Evolutionary conservation across 1,284 basidiomycete genomes (phyloP), one percentile per base, ranked within the genome.

Genomic region (Megacollybia platyphylla): DNA sequence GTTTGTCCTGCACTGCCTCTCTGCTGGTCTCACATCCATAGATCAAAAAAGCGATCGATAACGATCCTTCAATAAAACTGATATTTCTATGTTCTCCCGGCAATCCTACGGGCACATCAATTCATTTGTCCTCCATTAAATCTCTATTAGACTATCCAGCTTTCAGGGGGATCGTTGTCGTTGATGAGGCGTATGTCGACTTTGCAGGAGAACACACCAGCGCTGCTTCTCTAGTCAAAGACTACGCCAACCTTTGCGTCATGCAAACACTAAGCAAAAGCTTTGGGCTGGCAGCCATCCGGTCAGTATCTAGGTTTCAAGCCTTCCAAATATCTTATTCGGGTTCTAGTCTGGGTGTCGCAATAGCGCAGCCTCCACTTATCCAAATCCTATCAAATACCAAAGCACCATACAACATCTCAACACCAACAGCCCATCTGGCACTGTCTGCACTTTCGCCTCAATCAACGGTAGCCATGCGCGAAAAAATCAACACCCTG

Each of bases 101-200:
- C 2, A 98, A 98, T 58, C 96, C 96, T 0, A 96, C 93, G 0
- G 92, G 93, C 10, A 97, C 93, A 0, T 63, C 86, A 24, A 80
- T 98, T 42, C 73, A 89, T 0, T 72, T 94, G 9, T 55, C 67
- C 11, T 73, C 79, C 4, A 70, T 98, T 42, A 70, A 72, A 1
- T 57, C 71, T n/a, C 61, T 98, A 20, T 68, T 94, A 24, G 82
- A 92, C 27, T 88, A 89, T 60, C 69, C 78, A 3, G 65, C 70
- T 1, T 97, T 87, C 72, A 87, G 82, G 51, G 96, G 96, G 1
- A 76, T 99, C 46, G 82, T 97, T 34, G 73, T 96, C 18, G 84
- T 98, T 3, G 96, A 99, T 55, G 96, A 98, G 61, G 96, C 96
- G 0, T 98, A 98, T 63, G 88, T 98, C 55, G 96, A 98, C 60